A percentile compares a stretch with the other conserved stretches of the same genome.
Evolutionary conservation across 164 flowering plant species (phyloP).

Genomic region (Macadamia tetraphylla): DNA sequence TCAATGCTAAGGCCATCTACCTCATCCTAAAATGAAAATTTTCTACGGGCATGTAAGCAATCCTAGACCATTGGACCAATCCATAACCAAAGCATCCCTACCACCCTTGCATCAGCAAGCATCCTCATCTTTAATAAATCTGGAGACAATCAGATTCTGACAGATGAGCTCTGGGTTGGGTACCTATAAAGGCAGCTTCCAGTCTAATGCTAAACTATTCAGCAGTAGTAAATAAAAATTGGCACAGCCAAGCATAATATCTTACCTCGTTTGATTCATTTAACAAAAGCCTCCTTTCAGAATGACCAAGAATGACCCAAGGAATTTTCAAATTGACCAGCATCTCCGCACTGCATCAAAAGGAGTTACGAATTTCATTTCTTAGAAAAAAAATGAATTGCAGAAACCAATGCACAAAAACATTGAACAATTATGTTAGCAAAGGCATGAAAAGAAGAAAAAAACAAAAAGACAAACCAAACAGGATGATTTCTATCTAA

Average conservation of each 20-base stretch:
- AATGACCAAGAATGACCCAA: constrained; percentile 70
- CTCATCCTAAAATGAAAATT: too few species aligned
- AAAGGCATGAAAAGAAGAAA: not conserved
- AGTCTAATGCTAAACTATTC: not conserved
- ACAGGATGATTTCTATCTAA: too few species aligned
- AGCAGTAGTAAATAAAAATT: not conserved
- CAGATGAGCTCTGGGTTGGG: not conserved
- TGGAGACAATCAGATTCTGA: not conserved
- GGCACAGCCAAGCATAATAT: not conserved
- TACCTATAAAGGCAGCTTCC: not conserved
- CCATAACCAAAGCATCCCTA: too few species aligned
- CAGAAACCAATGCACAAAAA: too few species aligned
- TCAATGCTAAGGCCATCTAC: too few species aligned
- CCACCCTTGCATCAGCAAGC: not conserved
- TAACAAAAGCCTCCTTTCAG: constrained; percentile 53
- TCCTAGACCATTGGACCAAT: too few species aligned
- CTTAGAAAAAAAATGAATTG: not conserved
- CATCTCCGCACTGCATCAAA: constrained; percentile 52
- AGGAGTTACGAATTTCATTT: constrained; percentile 7
- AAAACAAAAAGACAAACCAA: not conserved
- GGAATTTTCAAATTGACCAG: constrained; percentile 55
- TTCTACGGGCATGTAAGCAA: too few species aligned
- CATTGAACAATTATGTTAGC: too few species aligned
- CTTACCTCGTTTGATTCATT: constrained; percentile 55
- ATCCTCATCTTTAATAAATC: not conserved